phyloP scores from a whole-genome alignment of 1,284 basidiomycete species.

The Mycena sp. region DNA sequence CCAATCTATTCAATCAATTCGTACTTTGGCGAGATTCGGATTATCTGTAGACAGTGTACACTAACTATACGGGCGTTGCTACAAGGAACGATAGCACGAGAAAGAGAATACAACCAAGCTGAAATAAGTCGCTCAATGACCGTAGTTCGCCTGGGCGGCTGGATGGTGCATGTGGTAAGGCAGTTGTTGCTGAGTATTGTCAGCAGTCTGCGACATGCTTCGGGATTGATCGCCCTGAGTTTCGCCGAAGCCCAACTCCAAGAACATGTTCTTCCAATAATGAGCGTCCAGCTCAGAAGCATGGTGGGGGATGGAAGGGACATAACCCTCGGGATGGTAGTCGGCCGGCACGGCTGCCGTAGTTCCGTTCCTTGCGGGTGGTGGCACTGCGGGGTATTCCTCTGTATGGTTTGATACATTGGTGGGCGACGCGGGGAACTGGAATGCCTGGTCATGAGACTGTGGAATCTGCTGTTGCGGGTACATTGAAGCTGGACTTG shows the following conservation, averaged over 20 bases:
- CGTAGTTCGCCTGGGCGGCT: slow-evolving; percentile 32
- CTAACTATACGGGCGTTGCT: slow-evolving; percentile 19
- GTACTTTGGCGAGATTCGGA: slow-evolving; percentile 20
- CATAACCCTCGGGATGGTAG: slow-evolving; percentile 42
- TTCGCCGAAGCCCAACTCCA: slow-evolving; percentile 71
- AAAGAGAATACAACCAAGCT: slow-evolving; percentile 1
- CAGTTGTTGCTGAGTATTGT: slow-evolving; percentile 18
- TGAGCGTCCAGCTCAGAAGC: slow-evolving; percentile 63
- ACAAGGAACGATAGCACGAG: slow-evolving; percentile 10
- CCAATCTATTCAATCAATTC: slow-evolving; percentile 19
- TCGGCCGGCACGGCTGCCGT: slow-evolving; percentile 23
- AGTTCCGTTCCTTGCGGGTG: slow-evolving; percentile 23
- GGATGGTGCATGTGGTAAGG: slow-evolving; percentile 32
- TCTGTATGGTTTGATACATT: slow-evolving; percentile 24
- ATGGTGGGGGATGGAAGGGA: slow-evolving; percentile 49
- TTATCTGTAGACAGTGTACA: slow-evolving; percentile 27
- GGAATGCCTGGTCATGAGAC: slow-evolving; percentile 44
- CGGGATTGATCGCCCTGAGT: slow-evolving; percentile 33
- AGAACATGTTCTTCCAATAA: slow-evolving; percentile 78
- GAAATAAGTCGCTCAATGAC: slow-evolving; percentile 22
- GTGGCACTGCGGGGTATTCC: slow-evolving; percentile 35
- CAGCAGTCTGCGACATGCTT: slow-evolving; percentile 31
- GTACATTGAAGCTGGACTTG: slow-evolving; percentile 49
- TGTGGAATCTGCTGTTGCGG: slow-evolving; percentile 42
- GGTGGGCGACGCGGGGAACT: slow-evolving; percentile 52